Conservation (phyloP, 1,284 basidiomycete species). For the Malassezia globosa region DNA sequence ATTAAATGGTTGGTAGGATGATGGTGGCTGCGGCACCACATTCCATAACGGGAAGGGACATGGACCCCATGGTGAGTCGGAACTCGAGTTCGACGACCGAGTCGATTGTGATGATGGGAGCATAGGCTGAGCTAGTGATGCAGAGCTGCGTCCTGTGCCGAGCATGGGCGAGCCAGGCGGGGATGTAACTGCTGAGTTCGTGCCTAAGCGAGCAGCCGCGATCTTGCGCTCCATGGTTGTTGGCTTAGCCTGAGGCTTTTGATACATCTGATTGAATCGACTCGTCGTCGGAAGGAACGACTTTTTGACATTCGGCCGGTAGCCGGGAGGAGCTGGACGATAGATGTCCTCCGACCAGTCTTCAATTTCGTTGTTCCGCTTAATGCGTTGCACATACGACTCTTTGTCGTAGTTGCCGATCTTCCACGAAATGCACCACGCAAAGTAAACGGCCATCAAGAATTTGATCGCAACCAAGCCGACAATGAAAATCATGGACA, state of each 20-base stretch:
- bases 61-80: slow-evolving; percentile 30
- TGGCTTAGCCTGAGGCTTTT: slow-evolving; percentile 20
- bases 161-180: slow-evolving; percentile 67
- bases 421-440: slow-evolving; percentile 92
- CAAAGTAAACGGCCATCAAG: slow-evolving; percentile 87
- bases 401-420: slow-evolving; percentile 87
- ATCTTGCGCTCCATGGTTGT: slow-evolving; percentile 16
- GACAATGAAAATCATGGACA: slow-evolving; percentile 92
- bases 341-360: slow-evolving; percentile 95
- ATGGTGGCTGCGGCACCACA: slow-evolving; percentile 81
- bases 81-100: slow-evolving; percentile 32
- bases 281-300: slow-evolving; percentile 58
- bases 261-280: slow-evolving; percentile 50
- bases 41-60: slow-evolving; percentile 77
- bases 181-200: slow-evolving; percentile 45
- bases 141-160: slow-evolving; percentile 67
- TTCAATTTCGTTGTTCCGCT: slow-evolving; percentile 80
- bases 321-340: slow-evolving; percentile 76
- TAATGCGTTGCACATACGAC: slow-evolving; percentile 87
- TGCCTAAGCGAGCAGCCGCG: slow-evolving; percentile 6
- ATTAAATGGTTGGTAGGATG: slow-evolving; percentile 86
- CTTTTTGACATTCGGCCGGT: slow-evolving; percentile 70
- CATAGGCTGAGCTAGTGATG: slow-evolving; percentile 53
- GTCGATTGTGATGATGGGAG: slow-evolving; percentile 24
- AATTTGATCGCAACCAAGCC: slow-evolving; percentile 93